These are phyloP conservation scores for Beta corolliflora DNA, from an alignment of 179 eudicot genomes.

Conservation along the genomic window DNA sequence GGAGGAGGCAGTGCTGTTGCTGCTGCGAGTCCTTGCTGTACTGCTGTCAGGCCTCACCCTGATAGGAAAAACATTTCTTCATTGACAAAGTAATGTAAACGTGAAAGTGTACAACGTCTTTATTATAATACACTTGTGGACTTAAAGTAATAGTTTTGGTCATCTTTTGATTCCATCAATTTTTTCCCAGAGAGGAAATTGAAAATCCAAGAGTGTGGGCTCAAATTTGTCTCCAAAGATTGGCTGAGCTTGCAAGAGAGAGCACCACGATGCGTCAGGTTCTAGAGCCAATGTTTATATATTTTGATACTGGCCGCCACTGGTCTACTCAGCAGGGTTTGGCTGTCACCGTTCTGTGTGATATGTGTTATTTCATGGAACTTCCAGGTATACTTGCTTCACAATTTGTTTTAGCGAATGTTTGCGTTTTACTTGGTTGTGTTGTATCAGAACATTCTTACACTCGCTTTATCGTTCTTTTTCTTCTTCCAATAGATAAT, in stretches of 20 bases:
- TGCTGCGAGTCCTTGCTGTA: constrained; percentile 45
- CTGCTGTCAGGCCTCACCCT: constrained; percentile 54
- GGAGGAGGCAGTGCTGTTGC: constrained; percentile 53
- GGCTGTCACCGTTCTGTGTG: constrained; percentile 70
- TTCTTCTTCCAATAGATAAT: neutral
- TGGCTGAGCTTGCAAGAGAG: constrained; percentile 89
- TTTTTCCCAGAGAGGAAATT: constrained; percentile 64
- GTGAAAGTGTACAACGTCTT: neutral
- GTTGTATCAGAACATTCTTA: neutral
- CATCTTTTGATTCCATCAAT: neutral
- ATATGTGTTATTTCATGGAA: constrained; percentile 74
- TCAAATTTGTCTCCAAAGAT: constrained; percentile 81
- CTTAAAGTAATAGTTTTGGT: neutral
- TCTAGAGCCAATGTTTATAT: constrained; percentile 81
- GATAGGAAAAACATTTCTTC: constrained; percentile 69
- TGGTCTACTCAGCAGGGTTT: constrained; percentile 82
- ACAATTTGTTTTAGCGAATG: neutral
- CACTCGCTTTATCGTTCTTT: neutral
- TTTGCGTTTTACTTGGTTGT: neutral
- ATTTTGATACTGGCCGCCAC: constrained; percentile 63
- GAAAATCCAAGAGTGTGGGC: constrained; percentile 93
- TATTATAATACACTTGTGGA: neutral
- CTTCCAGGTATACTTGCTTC: constrained; percentile 51
- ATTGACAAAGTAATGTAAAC: constrained; percentile 59
- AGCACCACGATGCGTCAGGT: constrained; percentile 82